A percentile compares a stretch with the other conserved stretches of the same genome.
These are phyloP conservation scores for Elongisporangium undulatum DNA, from an alignment of 352 stramenopile genomes.

Conservation along the genomic window DNA sequence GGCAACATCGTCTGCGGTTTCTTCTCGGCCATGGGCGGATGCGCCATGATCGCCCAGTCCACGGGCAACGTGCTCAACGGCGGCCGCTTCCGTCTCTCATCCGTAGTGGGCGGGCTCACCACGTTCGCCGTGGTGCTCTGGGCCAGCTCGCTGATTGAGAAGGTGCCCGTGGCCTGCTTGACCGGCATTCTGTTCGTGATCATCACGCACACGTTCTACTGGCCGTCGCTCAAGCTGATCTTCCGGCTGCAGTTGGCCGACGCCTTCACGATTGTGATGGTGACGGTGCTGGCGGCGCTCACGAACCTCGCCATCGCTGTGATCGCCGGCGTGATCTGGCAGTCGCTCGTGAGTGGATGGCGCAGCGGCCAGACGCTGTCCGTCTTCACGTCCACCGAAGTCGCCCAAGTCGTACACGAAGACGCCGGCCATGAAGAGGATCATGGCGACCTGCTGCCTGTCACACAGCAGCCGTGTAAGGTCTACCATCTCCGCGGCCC, in stretches of 20 bases:
- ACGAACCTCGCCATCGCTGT: conserved; percentile 88
- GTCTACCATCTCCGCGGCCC: conserved; percentile 73
- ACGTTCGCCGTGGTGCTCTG: conserved; percentile 81
- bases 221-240: conserved; percentile 80
- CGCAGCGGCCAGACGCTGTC: conserved; percentile 50
- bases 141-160: conserved; percentile 76
- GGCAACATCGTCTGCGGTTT: conserved; percentile 91
- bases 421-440: conserved; percentile 28
- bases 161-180: conserved; percentile 81
- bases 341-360: conserved; percentile 81
- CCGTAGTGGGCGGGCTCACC: conserved; percentile 53
- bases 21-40: conserved; percentile 92
- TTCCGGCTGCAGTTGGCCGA: conserved; percentile 70
- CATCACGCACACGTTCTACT: conserved; percentile 89
- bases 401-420: conserved; percentile 25
- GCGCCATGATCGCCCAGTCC: conserved; percentile 93
- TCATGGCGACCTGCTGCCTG: conserved; percentile 15
- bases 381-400: conserved; percentile 24
- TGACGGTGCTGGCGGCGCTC: conserved; percentile 79
- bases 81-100: conserved; percentile 61
- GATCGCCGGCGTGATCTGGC: conserved; percentile 79
- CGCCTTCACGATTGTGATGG: conserved; percentile 73
- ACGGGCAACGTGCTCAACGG: conserved; percentile 89
- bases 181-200: conserved; percentile 89
- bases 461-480: conserved; percentile 24